Conservation (phyloP, 2,329 filamentous ascomycete species). For the Pseudopyrenochaeta lycopersici region DNA sequence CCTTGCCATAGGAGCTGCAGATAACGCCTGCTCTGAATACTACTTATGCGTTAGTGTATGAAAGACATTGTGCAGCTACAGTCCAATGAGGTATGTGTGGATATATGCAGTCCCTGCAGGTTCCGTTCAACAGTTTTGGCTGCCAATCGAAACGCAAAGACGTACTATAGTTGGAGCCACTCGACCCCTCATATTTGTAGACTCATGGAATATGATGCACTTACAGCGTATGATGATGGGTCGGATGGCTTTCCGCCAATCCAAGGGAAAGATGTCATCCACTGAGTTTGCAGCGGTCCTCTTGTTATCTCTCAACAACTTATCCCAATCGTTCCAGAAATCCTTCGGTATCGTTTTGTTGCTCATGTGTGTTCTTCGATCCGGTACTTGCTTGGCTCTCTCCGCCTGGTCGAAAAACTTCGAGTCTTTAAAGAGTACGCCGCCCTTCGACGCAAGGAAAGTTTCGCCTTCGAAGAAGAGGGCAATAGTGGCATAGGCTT, state of each 20-base stretch:
- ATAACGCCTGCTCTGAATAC: conserved; percentile 60
- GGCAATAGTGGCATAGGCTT: conserved; percentile 29
- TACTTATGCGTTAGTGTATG: conserved; percentile 17
- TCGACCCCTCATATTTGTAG: no score
- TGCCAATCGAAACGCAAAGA: no score
- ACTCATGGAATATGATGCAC: no score
- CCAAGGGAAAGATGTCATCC: conserved; percentile 43
- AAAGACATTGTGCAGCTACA: neutral
- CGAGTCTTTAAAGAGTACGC: conserved; percentile 47
- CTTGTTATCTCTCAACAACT: conserved; percentile 24
- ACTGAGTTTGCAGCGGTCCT: conserved; percentile 10
- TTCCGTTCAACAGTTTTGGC: no score
- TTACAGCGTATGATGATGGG: conserved; percentile 52
- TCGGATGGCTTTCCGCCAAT: conserved; percentile 54
- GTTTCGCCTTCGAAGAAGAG: conserved; percentile 30
- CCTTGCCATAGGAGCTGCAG: conserved; percentile 27
- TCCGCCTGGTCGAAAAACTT: conserved; percentile 52
- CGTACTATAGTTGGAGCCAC: no score
- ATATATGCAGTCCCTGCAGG: no score
- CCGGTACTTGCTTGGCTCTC: conserved; percentile 50
- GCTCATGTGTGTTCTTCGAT: conserved; percentile 50
- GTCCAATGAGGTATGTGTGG: no score
- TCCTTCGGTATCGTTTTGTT: conserved; percentile 48
- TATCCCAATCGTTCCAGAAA: conserved; percentile 52
- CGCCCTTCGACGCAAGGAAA: conserved; percentile 50